A percentile compares a stretch with the other conserved stretches of the same genome.
Evolutionary conservation across 345 rosid species (phyloP).

Genomic region (Excoecaria cochinchinensis): DNA sequence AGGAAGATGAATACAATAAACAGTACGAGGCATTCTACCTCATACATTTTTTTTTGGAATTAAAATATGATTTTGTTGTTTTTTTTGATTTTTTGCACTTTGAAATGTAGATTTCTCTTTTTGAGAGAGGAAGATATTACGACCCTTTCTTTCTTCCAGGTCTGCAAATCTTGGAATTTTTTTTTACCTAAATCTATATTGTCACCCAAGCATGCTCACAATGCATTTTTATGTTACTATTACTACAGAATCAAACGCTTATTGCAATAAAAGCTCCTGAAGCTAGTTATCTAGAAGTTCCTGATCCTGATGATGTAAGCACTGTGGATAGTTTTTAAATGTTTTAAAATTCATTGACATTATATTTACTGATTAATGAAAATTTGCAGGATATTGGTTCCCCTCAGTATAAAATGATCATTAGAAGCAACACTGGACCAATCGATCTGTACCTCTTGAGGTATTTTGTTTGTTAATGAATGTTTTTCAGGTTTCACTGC

Average conservation of each 20-base stretch:
- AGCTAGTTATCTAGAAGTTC: slow-evolving; percentile 69
- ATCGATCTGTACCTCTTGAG: slow-evolving; percentile 63
- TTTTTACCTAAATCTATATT: not conserved
- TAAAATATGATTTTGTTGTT: not conserved
- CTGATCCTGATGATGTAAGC: slow-evolving; percentile 70
- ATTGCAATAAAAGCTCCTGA: slow-evolving; percentile 70
- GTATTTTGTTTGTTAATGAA: slow-evolving; percentile 28
- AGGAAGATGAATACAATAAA: slow-evolving; percentile 45
- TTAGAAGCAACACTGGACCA: slow-evolving; percentile 68
- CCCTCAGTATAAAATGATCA: slow-evolving; percentile 54
- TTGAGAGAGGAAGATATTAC: slow-evolving; percentile 60
- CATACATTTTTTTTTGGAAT: not conserved
- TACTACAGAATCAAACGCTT: slow-evolving; percentile 57
- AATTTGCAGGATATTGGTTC: slow-evolving; percentile 46
- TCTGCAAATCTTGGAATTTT: slow-evolving; percentile 25
- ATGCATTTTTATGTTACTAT: not conserved
- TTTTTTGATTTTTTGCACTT: slow-evolving; percentile 18
- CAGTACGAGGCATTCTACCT: slow-evolving; percentile 36
- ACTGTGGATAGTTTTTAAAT: not conserved
- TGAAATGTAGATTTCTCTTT: slow-evolving; percentile 50
- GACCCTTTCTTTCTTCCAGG: slow-evolving; percentile 61
- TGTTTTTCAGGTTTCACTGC: not conserved
- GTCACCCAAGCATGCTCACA: slow-evolving; percentile 3
- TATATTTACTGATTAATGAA: slow-evolving; percentile 13
- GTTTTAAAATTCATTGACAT: not conserved